These are phyloP conservation scores for Magnolia kwangsiensis DNA, from an alignment of 164 flowering plant species.

Conservation along the genomic window DNA sequence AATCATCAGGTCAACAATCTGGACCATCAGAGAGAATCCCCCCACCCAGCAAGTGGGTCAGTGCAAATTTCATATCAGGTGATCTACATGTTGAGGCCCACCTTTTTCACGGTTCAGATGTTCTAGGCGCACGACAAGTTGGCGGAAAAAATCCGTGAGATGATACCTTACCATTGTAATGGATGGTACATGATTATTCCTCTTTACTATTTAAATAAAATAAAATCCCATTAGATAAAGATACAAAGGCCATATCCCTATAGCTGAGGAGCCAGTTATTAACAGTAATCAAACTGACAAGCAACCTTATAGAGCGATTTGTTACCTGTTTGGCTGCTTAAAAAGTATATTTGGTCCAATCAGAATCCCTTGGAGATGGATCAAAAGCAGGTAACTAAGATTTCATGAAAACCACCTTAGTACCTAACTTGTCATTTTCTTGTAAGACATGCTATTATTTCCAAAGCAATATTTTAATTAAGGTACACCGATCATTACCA, in stretches of 20 bases:
- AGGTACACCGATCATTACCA: not conserved
- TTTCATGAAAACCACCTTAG: not conserved
- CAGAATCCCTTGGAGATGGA: not conserved
- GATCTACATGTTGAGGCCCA: not conserved
- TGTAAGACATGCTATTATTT: not conserved
- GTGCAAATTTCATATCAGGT: not conserved
- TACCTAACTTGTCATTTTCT: slow-evolving; percentile 6
- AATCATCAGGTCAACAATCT: too few species aligned
- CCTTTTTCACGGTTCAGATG: not conserved
- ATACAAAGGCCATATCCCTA: not conserved
- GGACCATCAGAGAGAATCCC: too few species aligned
- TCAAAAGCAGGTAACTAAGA: not conserved
- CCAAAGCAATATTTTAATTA: slow-evolving; percentile 1
- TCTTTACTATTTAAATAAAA: too few species aligned
- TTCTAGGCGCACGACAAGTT: too few species aligned
- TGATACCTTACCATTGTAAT: too few species aligned
- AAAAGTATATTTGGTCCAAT: slow-evolving; percentile 1
- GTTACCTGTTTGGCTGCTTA: not conserved
- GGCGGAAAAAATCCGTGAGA: not conserved
- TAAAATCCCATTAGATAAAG: not conserved
- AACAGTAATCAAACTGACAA: slow-evolving; percentile 3
- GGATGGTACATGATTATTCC: too few species aligned
- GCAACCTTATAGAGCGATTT: slow-evolving; percentile 5
- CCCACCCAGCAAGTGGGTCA: too few species aligned
- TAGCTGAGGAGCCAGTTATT: not conserved